Conservation (phyloP, 129 eudicot species). For the Tanacetum coccineum region DNA sequence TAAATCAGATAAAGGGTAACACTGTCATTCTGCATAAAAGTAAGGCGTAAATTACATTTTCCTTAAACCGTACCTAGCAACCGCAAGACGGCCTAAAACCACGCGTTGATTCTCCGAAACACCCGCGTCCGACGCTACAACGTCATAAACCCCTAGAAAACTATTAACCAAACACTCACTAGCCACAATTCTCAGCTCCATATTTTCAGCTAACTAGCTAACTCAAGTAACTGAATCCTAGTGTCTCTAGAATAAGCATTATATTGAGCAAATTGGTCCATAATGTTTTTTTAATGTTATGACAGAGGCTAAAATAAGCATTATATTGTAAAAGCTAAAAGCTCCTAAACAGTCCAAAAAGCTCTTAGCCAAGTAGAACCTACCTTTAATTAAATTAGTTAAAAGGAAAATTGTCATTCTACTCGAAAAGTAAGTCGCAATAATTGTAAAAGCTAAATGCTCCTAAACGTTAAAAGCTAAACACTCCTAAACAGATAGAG, state of each 20-base stretch:
- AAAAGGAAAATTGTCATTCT: no score
- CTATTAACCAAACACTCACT: slow-evolving; percentile 39
- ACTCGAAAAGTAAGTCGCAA: no score
- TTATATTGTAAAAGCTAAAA: no score
- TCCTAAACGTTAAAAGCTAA: no score
- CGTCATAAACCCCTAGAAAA: slow-evolving; percentile 67
- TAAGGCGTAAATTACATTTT: no score
- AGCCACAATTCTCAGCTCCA: slow-evolving; percentile 59
- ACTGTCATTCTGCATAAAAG: no score
- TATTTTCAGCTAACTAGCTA: slow-evolving; percentile 45
- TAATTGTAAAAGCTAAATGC: no score
- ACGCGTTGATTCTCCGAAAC: slow-evolving; percentile 39
- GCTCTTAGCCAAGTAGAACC: no score
- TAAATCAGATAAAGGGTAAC: no score
- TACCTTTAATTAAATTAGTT: no score
- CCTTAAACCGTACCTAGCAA: slow-evolving; percentile 51
- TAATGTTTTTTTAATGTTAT: slow-evolving; percentile 59
- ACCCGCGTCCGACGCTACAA: slow-evolving; percentile 27
- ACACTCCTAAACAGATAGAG: no score
- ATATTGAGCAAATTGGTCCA: slow-evolving; percentile 54
- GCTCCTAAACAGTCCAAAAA: no score
- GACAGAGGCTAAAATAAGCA: slow-evolving; percentile 22
- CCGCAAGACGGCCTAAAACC: neutral
- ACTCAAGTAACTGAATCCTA: slow-evolving; percentile 31
- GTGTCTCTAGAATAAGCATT: slow-evolving; percentile 32